A percentile compares a stretch with the other conserved stretches of the same genome.
phyloP scores from a whole-genome alignment of 768 basidiomycete species.

The Boletus vinaceobasis region DNA sequence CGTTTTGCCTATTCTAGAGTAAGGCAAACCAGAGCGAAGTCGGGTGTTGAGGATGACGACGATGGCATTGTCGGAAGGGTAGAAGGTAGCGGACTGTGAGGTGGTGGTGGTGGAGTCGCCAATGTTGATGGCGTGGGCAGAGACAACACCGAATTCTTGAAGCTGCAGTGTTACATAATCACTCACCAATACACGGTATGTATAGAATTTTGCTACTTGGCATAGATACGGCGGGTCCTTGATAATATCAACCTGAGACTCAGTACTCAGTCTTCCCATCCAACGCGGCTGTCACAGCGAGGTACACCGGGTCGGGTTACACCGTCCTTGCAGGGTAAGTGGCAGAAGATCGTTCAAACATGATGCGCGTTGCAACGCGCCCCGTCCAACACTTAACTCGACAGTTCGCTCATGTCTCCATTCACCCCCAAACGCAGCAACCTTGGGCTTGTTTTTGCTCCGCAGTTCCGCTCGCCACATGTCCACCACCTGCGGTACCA shows the following conservation, averaged over 20 bases:
- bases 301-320: background rate
- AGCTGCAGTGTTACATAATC: too few relatives aligned
- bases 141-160: too few relatives aligned
- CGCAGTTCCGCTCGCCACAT: constrained; percentile 80
- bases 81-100: constrained; percentile 68
- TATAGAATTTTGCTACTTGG: background rate
- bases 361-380: background rate
- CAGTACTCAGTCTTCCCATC: background rate
- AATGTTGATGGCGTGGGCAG: constrained; percentile 57
- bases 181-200: background rate
- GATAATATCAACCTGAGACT: background rate
- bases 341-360: background rate
- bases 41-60: constrained; percentile 78
- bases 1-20: constrained; percentile 68
- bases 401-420: constrained; percentile 8
- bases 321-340: background rate
- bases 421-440: constrained; percentile 51
- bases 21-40: constrained; percentile 83
- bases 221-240: background rate
- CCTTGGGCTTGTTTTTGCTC: constrained; percentile 66
- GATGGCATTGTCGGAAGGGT: constrained; percentile 83
- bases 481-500: constrained; percentile 60
- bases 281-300: background rate
- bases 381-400: background rate
- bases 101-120: constrained; percentile 77